Evolutionary conservation across 306 rosid species (phyloP), one percentile per base, ranked within the genome.

Genomic region (Vachellia collinsii): DNA sequence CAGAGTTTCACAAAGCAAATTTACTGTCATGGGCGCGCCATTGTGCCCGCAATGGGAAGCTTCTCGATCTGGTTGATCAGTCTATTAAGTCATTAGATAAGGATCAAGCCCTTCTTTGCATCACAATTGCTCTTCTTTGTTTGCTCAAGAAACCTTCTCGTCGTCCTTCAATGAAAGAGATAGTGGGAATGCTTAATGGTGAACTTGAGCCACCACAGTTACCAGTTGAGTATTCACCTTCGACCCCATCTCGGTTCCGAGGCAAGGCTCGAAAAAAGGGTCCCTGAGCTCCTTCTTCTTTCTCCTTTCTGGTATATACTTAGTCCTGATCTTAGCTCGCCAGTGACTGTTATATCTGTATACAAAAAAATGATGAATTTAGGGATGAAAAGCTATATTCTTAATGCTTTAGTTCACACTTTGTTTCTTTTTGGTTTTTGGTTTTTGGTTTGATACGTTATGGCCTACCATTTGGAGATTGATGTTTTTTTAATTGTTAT

Each of bases 21-120:
- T 83, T 96, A n/a, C 69, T 93, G 65, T 96, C 98, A 0, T 96
- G 99, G 99, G 97, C 97, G 0, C 96, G 99, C 38, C 92, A 85
- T 79, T 91, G 94, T 58, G 97, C 99, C 0, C 87, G 97, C 23
- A 79, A 86, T 9, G 97, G 99, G 67, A 96, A 93, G 88, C 94
- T 93, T 19, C 61, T 89, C 46, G 98, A 93, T 70, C 88, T 96
- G 51, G 92, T 93, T 74, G 98, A 96, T 67, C 89, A 87, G 77
- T 91, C 92, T 42, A 80, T 92, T 72, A 85, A 85, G 78, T 79
- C 82, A 13, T 72, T 96, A 79, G 92, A 92, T 70, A 76, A 69
- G 67, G 93, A 92, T 53, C 93, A 93, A 59, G 97, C 98, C 43
- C 72, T 92, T 61, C 91, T 93, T 68, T 93, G 97, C 85, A 93